phyloP scores from a whole-genome alignment of 805 yeast genomes.

The Citeromyces nyonsensis region DNA sequence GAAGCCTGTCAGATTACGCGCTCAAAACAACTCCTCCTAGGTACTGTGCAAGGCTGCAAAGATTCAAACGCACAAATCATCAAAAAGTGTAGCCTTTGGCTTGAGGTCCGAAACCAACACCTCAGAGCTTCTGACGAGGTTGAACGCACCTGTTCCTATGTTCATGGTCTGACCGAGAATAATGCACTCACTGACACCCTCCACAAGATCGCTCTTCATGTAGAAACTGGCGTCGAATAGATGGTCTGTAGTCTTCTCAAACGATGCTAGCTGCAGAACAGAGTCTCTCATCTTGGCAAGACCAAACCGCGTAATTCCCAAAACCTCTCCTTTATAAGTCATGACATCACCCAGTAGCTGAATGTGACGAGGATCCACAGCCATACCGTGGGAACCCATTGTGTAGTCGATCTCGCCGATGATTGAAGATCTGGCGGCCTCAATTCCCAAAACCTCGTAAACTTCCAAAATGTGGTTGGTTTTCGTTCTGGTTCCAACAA shows the following conservation, averaged over 20 bases:
- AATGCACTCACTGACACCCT: slow-evolving; percentile 96
- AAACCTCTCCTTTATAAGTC: slow-evolving; percentile 96
- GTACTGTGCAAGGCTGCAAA: too few relatives aligned
- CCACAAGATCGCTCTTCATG: slow-evolving; percentile 90
- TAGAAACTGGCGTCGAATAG: slow-evolving; percentile 95
- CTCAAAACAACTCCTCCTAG: too few relatives aligned
- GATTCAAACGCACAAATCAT: slow-evolving; percentile 18
- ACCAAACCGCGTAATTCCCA: slow-evolving; percentile 97
- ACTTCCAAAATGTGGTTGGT: slow-evolving; percentile 93
- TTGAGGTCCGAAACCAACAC: slow-evolving; percentile 23
- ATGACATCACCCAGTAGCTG: slow-evolving; percentile 95
- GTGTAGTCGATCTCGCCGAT: slow-evolving; percentile 92
- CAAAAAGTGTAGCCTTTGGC: slow-evolving; percentile 29
- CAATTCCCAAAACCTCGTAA: slow-evolving; percentile 83
- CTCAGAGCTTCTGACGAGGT: slow-evolving; percentile 50
- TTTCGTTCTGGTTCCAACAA: slow-evolving; percentile 69
- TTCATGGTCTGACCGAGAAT: slow-evolving; percentile 96
- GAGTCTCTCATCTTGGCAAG: slow-evolving; percentile 97
- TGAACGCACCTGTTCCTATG: slow-evolving; percentile 94
- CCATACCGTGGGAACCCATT: slow-evolving; percentile 99
- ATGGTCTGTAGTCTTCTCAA: slow-evolving; percentile 97
- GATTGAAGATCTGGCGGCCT: slow-evolving; percentile 91
- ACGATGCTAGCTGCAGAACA: slow-evolving; percentile 90
- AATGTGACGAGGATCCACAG: slow-evolving; percentile 98
- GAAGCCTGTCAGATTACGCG: too few relatives aligned